Evolutionary conservation across 2,329 filamentous ascomycete species (phyloP).

Genomic region (Tolypocladium paradoxum): DNA sequence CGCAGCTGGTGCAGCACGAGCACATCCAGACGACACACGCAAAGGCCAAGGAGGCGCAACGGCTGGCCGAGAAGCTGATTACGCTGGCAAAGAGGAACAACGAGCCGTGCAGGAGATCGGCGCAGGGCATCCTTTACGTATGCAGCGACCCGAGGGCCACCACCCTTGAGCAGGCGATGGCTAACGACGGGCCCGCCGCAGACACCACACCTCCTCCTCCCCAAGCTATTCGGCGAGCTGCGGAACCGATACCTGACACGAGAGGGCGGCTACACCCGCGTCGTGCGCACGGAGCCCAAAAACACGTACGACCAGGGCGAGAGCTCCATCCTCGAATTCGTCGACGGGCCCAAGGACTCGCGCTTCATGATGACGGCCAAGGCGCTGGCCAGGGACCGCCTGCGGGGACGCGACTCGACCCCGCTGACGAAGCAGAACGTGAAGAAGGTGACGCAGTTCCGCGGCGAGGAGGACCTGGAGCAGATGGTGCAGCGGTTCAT

Average conservation of each 20-base stretch:
- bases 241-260: constrained; percentile 66
- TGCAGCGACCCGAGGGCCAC: constrained; percentile 18
- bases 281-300: constrained; percentile 81
- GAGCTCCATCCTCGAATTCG: constrained; percentile 85
- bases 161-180: neutral
- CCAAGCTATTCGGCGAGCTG: constrained; percentile 81
- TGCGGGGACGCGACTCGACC: constrained; percentile 47
- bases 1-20: constrained; percentile 87
- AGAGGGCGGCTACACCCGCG: constrained; percentile 88
- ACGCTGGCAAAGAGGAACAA: constrained; percentile 91
- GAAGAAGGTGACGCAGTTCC: constrained; percentile 72
- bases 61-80: constrained; percentile 86
- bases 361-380: constrained; percentile 90
- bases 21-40: constrained; percentile 89
- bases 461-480: constrained; percentile 59
- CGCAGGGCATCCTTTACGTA: constrained; percentile 80
- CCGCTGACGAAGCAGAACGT: constrained; percentile 70
- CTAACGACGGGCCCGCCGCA: constrained; percentile 19
- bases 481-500: constrained; percentile 41
- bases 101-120: constrained; percentile 63
- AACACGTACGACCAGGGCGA: constrained; percentile 76
- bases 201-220: constrained; percentile 59
- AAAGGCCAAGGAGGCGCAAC: constrained; percentile 95
- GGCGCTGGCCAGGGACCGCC: constrained; percentile 57
- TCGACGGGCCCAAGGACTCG: constrained; percentile 89